These are phyloP conservation scores for Linnemannia elongata DNA, from an alignment of 192 early-diverging fungal species.

Conservation along the genomic window DNA sequence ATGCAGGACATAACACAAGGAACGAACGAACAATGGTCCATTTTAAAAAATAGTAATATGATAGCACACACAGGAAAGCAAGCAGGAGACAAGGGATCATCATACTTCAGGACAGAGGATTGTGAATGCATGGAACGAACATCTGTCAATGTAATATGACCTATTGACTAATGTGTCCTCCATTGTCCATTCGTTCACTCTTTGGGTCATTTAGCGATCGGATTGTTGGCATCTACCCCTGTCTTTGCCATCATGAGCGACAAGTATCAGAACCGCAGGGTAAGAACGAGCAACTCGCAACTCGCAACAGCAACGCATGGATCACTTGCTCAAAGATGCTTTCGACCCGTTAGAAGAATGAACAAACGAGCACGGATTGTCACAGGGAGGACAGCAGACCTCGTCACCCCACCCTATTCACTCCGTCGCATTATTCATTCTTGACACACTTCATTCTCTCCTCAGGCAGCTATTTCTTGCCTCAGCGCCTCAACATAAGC, in stretches of 20 bases:
- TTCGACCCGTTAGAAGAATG: background rate
- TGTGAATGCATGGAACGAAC: background rate
- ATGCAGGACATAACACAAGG: background rate
- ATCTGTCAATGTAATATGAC: background rate
- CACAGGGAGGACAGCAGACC: background rate
- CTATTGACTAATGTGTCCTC: background rate
- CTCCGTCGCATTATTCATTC: too few relatives aligned
- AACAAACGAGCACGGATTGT: background rate
- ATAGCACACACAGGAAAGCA: background rate
- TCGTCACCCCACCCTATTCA: background rate
- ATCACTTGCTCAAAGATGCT: background rate
- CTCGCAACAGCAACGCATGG: too few relatives aligned
- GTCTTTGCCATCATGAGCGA: constrained; percentile 82
- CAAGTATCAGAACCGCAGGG: constrained; percentile 76
- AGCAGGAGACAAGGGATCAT: background rate
- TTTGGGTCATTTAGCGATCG: constrained; percentile 60
- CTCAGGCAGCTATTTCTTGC: background rate
- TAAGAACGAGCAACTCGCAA: constrained; percentile 8
- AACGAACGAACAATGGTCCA: background rate
- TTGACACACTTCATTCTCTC: background rate
- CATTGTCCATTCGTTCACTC: background rate
- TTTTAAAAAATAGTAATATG: background rate
- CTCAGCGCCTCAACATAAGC: background rate
- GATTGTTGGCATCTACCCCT: constrained; percentile 73
- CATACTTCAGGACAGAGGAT: background rate